phyloP scores from a whole-genome alignment of 257 asterid species.

The Cinchona pubescens region DNA sequence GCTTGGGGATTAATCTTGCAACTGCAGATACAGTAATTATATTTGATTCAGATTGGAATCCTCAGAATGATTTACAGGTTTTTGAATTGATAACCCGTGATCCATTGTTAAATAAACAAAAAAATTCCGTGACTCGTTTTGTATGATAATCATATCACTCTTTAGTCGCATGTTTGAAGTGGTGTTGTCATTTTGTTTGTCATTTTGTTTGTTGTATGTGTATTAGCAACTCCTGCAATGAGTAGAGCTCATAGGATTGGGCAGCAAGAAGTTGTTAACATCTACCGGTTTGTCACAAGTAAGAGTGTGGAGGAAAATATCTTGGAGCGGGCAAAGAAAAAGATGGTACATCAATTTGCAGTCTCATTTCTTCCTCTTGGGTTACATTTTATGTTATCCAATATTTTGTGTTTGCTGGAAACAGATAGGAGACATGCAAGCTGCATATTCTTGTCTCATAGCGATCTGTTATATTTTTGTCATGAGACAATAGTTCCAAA shows the following conservation, averaged over 20 bases:
- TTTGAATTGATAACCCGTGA: slow-evolving; percentile 17
- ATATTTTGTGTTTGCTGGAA: not conserved
- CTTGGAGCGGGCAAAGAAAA: slow-evolving; percentile 97
- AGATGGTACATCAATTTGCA: slow-evolving; percentile 64
- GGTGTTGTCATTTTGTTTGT: slow-evolving; percentile 13
- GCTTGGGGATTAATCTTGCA: slow-evolving; percentile 98
- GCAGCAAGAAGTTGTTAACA: slow-evolving; percentile 98
- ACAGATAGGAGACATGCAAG: not conserved
- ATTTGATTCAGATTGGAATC: slow-evolving; percentile 99
- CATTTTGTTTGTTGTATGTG: no score
- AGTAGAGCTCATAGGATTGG: slow-evolving; percentile 99
- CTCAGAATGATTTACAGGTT: slow-evolving; percentile 99
- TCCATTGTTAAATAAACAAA: no score
- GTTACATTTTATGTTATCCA: not conserved
- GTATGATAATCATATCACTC: not conserved
- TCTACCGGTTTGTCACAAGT: slow-evolving; percentile 96
- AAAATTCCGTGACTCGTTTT: slow-evolving; percentile 15
- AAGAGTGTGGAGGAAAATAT: slow-evolving; percentile 99
- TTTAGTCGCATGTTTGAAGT: slow-evolving; percentile 11
- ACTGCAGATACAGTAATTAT: slow-evolving; percentile 99
- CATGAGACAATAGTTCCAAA: not conserved
- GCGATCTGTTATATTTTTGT: not conserved
- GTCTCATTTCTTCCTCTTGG: slow-evolving; percentile 1
- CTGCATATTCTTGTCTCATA: not conserved
- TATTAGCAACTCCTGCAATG: slow-evolving; percentile 98